Percentiles rank a stretch among this genome's conserved stretches.
Evolutionary conservation across 1,139 yeast species (phyloP).

Genomic region (Petasospora rhodanensis): DNA sequence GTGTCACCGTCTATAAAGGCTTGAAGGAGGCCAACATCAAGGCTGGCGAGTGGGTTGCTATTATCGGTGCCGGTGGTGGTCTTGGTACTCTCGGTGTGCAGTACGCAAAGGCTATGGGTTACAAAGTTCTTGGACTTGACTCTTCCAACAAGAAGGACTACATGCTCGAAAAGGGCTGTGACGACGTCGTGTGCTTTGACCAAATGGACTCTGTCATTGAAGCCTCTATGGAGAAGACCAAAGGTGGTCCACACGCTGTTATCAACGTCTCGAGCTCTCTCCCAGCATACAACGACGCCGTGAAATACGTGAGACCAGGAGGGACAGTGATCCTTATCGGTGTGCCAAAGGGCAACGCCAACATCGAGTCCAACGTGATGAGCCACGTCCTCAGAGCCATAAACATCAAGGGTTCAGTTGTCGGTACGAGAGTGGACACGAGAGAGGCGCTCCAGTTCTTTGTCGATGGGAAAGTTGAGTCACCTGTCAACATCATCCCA

Average conservation of each 20-base stretch:
- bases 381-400: slow-evolving; percentile 10
- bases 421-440: slow-evolving; percentile 13
- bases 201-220: slow-evolving; percentile 11
- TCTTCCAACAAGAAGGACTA: slow-evolving; percentile 55
- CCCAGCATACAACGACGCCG: slow-evolving; percentile 13
- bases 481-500: slow-evolving; percentile 14
- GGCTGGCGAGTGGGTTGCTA: slow-evolving; percentile 62
- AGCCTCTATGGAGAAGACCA: slow-evolving; percentile 5
- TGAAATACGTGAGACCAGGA: slow-evolving; percentile 14
- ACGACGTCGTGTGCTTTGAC: slow-evolving; percentile 11
- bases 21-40: slow-evolving; percentile 16
- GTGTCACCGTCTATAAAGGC: slow-evolving; percentile 16
- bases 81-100: slow-evolving; percentile 62
- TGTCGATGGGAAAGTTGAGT: slow-evolving; percentile 11
- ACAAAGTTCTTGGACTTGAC: slow-evolving; percentile 56
- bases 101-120: slow-evolving; percentile 63
- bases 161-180: slow-evolving; percentile 22
- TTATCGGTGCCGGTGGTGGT: slow-evolving; percentile 69
- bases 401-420: slow-evolving; percentile 14
- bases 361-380: slow-evolving; percentile 7
- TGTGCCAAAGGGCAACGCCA: slow-evolving; percentile 13
- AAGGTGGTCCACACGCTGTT: slow-evolving; percentile 17
- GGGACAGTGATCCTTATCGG: slow-evolving; percentile 17
- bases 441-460: slow-evolving; percentile 16
- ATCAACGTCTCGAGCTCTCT: slow-evolving; percentile 13